Percentiles rank a stretch among this genome's conserved stretches.
Evolutionary conservation across 2,329 filamentous ascomycete genomes (phyloP).

Genomic region (Alternaria consortialis): DNA sequence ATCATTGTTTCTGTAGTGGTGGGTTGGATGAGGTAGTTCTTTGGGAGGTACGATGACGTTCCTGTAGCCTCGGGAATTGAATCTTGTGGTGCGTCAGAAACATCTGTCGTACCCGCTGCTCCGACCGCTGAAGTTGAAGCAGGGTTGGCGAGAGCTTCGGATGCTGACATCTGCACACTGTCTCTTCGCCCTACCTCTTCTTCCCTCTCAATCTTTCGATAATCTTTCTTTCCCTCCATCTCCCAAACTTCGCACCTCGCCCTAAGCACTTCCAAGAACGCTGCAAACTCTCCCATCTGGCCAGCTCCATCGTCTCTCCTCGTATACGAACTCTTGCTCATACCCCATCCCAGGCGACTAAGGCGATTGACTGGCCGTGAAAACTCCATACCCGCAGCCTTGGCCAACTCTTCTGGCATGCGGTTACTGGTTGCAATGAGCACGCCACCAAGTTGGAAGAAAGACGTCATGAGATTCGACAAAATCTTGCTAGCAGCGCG

Average conservation of each 20-base stretch:
- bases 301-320: slow-evolving; percentile 48
- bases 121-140: neutral
- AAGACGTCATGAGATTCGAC: slow-evolving; percentile 78
- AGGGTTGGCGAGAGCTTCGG: neutral
- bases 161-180: slow-evolving; percentile 4
- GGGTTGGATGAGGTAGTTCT: slow-evolving; percentile 47
- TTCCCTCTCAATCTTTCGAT: slow-evolving; percentile 61
- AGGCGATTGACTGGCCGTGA: slow-evolving; percentile 60
- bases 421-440: slow-evolving; percentile 82
- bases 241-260: slow-evolving; percentile 85
- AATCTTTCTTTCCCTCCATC: slow-evolving; percentile 79
- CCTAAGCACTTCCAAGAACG: slow-evolving; percentile 78
- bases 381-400: slow-evolving; percentile 76
- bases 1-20: slow-evolving; percentile 31
- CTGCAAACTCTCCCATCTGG: slow-evolving; percentile 74
- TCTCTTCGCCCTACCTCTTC: slow-evolving; percentile 14
- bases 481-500: slow-evolving; percentile 80
- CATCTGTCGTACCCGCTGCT: neutral
- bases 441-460: slow-evolving; percentile 84
- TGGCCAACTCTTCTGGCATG: slow-evolving; percentile 82
- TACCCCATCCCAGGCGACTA: slow-evolving; percentile 44
- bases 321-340: slow-evolving; percentile 61
- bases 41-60: slow-evolving; percentile 31
- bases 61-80: neutral
- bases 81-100: neutral